Percentiles rank a stretch among this genome's conserved stretches.
phyloP scores from a whole-genome alignment of 1,139 yeast genomes.

The Suhomyces bolitotheri region DNA sequence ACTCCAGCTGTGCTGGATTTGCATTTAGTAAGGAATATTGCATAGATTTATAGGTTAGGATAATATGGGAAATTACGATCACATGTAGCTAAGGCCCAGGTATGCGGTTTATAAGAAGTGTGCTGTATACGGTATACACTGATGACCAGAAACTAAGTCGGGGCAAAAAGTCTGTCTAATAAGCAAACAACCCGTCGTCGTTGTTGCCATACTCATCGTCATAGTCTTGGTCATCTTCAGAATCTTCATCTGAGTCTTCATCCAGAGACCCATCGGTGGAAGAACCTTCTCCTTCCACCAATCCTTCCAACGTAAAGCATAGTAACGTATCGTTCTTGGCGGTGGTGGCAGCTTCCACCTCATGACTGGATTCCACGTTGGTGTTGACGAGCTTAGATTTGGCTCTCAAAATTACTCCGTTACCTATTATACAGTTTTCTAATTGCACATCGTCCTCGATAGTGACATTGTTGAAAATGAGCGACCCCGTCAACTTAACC shows the following conservation, averaged over 20 bases:
- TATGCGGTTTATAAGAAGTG: no score
- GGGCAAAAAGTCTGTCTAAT: conserved; percentile 24
- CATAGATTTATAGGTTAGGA: conserved; percentile 1
- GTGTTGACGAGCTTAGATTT: conserved; percentile 71
- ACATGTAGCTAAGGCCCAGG: no score
- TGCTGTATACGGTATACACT: no score
- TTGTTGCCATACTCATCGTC: conserved; percentile 43
- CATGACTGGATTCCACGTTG: conserved; percentile 79
- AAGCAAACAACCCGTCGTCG: conserved; percentile 46
- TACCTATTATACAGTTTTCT: conserved; percentile 89
- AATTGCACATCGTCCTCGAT: conserved; percentile 82
- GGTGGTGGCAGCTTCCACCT: conserved; percentile 59
- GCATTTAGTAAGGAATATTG: conserved; percentile 3
- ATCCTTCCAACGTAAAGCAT: conserved; percentile 59
- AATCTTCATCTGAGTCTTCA: conserved; percentile 31
- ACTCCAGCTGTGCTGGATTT: conserved; percentile 9
- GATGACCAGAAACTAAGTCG: no score
- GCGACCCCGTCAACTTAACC: conserved; percentile 85
- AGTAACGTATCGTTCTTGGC: conserved; percentile 84
- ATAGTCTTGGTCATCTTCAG: conserved; percentile 33
- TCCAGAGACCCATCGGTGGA: conserved; percentile 27
- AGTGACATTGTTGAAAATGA: conserved; percentile 67
- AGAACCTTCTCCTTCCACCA: conserved; percentile 34
- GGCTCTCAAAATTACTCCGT: conserved; percentile 56
- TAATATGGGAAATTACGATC: background rate